Evolutionary conservation across 169 alveolate species (phyloP).

Genomic region (Ichthyophthirius multifiliis): DNA sequence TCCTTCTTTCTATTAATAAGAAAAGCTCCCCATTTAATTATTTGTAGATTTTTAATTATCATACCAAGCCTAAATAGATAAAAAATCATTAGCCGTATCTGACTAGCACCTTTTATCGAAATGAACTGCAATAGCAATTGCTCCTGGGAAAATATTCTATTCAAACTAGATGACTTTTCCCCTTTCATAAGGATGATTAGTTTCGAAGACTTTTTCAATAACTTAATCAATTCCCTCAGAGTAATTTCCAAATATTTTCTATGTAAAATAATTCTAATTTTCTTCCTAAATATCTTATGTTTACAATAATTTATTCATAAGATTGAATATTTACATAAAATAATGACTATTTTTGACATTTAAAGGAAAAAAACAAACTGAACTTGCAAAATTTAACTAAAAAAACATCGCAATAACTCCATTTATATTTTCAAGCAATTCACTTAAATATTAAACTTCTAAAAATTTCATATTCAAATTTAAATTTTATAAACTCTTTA

Average conservation of each 20-base stretch:
- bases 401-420: background rate
- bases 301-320: background rate
- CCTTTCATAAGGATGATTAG: slow-evolving; percentile 82
- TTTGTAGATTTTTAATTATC: slow-evolving; percentile 6
- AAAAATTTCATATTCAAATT: background rate
- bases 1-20: slow-evolving; percentile 51
- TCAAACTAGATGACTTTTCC: slow-evolving; percentile 55
- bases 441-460: background rate
- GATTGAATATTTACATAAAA: background rate
- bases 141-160: slow-evolving; percentile 58
- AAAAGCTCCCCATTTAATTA: slow-evolving; percentile 21
- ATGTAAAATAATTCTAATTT: background rate
- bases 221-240: slow-evolving; percentile 65
- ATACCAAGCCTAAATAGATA: slow-evolving; percentile 32
- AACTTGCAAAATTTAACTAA: background rate
- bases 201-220: slow-evolving; percentile 67
- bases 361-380: background rate
- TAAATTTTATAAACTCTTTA: background rate
- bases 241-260: background rate
- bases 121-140: slow-evolving; percentile 63
- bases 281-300: too few relatives aligned
- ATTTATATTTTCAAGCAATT: background rate
- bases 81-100: slow-evolving; percentile 45
- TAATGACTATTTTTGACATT: background rate
- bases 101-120: slow-evolving; percentile 68